A percentile compares a stretch with the other conserved stretches of the same genome.
These are phyloP conservation scores for Curvularia hawaiiensis DNA, from an alignment of 2,329 filamentous ascomycete species.

Conservation along the genomic window DNA sequence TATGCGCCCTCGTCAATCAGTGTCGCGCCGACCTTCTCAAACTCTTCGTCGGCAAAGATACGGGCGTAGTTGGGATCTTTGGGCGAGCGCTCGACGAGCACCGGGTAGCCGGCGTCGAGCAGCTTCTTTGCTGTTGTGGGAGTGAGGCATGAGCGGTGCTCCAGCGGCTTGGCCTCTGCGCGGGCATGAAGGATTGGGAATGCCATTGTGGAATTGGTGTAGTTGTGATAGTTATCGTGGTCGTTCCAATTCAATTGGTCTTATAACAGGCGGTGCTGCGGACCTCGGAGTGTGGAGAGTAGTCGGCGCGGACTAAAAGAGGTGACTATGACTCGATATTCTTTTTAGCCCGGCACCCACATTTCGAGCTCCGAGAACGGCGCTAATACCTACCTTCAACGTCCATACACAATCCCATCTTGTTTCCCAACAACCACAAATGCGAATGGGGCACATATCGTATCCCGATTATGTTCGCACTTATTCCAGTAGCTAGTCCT, in stretches of 20 bases:
- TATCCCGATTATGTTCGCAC: neutral
- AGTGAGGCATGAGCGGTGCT: constrained; percentile 49
- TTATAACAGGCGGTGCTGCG: constrained; percentile 8
- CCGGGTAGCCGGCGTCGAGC: constrained; percentile 48
- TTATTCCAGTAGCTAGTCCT: neutral
- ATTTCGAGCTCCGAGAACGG: constrained; percentile 25
- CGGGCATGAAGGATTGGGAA: constrained; percentile 50
- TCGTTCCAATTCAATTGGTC: constrained; percentile 18
- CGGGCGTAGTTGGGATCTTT: constrained; percentile 45
- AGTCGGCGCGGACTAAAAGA: constrained; percentile 10
- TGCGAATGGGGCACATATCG: no score
- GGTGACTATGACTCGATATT: constrained; percentile 34
- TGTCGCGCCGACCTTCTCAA: constrained; percentile 46
- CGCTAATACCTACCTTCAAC: neutral
- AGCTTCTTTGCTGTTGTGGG: constrained; percentile 49
- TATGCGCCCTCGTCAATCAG: constrained; percentile 47
- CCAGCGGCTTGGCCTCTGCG: constrained; percentile 49
- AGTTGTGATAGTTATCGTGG: neutral
- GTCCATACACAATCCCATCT: neutral
- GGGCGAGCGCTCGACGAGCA: constrained; percentile 49
- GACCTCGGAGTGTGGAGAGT: constrained; percentile 25
- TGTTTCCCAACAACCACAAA: neutral
- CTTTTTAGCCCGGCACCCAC: constrained; percentile 26
- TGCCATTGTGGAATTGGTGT: constrained; percentile 28
- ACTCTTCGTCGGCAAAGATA: constrained; percentile 51